Conservation (phyloP, 495 filamentous ascomycete genomes). For the Neurospora sublineolata region DNA sequence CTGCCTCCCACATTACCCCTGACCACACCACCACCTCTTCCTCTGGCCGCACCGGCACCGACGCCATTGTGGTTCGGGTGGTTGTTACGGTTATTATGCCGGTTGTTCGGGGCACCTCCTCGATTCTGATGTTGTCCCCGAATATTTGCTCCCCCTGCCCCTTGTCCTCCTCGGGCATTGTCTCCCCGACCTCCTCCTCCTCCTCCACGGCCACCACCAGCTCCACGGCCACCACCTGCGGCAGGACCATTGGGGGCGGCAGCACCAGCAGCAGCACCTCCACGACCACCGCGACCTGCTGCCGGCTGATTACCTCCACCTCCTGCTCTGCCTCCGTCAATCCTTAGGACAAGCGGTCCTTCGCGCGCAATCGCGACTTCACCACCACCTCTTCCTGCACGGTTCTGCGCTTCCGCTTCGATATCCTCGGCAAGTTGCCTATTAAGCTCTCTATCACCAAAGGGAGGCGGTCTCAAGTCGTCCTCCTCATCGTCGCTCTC, state of each 20-base stretch:
- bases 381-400: constrained; percentile 8
- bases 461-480: neutral
- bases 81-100: constrained; percentile 20
- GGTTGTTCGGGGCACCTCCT: constrained; percentile 5
- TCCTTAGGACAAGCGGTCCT: constrained; percentile 43
- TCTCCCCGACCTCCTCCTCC: constrained; percentile 3
- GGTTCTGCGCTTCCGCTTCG: constrained; percentile 1
- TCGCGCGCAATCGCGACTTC: constrained; percentile 35
- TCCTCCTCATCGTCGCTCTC: constrained; percentile 17
- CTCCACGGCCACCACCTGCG: neutral
- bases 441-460: neutral
- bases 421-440: neutral
- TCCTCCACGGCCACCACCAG: neutral
- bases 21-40: neutral
- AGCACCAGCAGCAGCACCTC: constrained; percentile 1
- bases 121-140: neutral
- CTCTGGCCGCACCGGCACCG: neutral
- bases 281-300: constrained; percentile 14
- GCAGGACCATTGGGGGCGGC: constrained; percentile 23
- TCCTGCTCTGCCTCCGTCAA: constrained; percentile 19
- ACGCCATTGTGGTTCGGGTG: neutral
- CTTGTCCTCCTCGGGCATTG: constrained; percentile 2
- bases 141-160: constrained; percentile 8
- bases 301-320: constrained; percentile 16
- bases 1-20: constrained; percentile 1